Base-by-base conservation (phyloP, 139 green algal genomes). In the Parachlorella kessleri region DNA sequence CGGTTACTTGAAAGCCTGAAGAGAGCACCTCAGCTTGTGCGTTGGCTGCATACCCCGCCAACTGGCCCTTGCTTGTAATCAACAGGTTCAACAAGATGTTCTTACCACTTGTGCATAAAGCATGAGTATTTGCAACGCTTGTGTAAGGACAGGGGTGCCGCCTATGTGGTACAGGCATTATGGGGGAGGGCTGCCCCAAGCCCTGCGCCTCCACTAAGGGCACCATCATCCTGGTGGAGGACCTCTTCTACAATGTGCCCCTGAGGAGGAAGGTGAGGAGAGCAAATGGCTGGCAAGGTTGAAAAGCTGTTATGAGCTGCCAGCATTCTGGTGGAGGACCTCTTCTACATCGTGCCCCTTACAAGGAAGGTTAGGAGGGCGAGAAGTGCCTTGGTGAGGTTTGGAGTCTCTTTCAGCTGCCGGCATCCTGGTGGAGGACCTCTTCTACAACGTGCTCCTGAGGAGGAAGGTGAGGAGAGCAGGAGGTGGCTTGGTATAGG, bases 181-280 rank as follows among this genome's bases (percentile, higher is more conserved):
- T 97, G 84, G 81, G 94, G 54, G 38, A 86, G 2, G 81, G 83
- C 3, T 91, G 88, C 9, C 87, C 94, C 9, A 87, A 88, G 71
- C 89, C 93, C 3, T 92, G 91, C 64, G 96, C 96, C 9, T 91
- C 87, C 36, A 86, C 94, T 6, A 79, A 79, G 10, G 97, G 97
- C 55, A 99, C 96, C 41, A 96, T 90, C 48, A 94, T 99, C 48
- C 81, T 72, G 1, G 94, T 97, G 42, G 96, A 99, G 74, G 93
- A 99, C 87, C 87, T 99, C 33, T 99, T 99, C 76, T 99, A 94
- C 87, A 98, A 98, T 73, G 85, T 97, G 64, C 86, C 90, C 32
- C 92, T 93, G 1, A 79, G 96, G 14, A 83, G 85, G 37, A 94
- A 93, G 78, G 90, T 82, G 35, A 28, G 23, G 48, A 3, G 33